Conservation (phyloP, 768 basidiomycete species). For the Lyophyllum decastes region DNA sequence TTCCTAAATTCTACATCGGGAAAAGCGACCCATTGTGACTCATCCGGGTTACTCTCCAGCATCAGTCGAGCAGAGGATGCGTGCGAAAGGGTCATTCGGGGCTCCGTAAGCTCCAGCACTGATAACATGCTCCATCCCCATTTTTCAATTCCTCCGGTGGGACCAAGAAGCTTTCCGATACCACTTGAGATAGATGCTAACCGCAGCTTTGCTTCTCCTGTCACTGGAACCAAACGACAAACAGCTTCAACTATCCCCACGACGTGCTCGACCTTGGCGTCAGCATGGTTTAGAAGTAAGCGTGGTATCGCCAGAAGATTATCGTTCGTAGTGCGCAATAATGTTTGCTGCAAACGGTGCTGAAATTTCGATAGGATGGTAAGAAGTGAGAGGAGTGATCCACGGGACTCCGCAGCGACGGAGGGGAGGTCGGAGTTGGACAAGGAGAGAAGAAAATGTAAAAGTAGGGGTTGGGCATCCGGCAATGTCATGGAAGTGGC, state of each 20-base stretch:
- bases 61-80: constrained; percentile 53
- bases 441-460: constrained; percentile 75
- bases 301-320: constrained; percentile 73
- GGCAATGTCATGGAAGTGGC: constrained; percentile 65
- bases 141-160: constrained; percentile 81
- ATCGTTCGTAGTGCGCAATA: constrained; percentile 64
- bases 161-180: constrained; percentile 71
- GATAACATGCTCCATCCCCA: constrained; percentile 90
- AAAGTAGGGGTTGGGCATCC: constrained; percentile 63
- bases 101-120: constrained; percentile 73
- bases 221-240: constrained; percentile 47
- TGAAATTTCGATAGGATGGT: constrained; percentile 39
- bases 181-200: constrained; percentile 49
- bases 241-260: constrained; percentile 71
- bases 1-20: constrained; percentile 62
- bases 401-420: constrained; percentile 51
- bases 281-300: constrained; percentile 67
- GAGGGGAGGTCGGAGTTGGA: constrained; percentile 57
- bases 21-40: constrained; percentile 43
- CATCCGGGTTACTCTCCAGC: constrained; percentile 51
- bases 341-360: constrained; percentile 49
- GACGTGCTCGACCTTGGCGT: constrained; percentile 71
- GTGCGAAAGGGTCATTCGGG: constrained; percentile 46
- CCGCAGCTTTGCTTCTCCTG: constrained; percentile 20
- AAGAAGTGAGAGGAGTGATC: constrained; percentile 49